These are phyloP conservation scores for Magnolia changhungtana DNA, from an alignment of 164 flowering plant genomes.

Conservation along the genomic window DNA sequence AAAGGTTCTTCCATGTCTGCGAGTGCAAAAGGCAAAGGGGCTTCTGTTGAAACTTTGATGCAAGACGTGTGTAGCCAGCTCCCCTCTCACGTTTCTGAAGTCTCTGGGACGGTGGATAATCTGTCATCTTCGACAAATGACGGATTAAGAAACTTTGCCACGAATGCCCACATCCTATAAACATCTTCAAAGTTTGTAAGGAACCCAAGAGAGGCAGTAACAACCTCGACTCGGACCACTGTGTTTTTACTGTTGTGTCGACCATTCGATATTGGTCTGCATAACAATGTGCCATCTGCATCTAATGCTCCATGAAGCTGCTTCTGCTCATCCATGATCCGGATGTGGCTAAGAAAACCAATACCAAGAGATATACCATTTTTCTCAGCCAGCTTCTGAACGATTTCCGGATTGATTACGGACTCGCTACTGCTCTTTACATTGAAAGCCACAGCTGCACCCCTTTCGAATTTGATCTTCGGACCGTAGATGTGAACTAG, in stretches of 20 bases:
- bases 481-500: constrained; percentile 78
- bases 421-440: constrained; percentile 49
- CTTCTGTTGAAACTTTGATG: constrained; percentile 11
- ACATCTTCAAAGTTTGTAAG: constrained; percentile 65
- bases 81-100: constrained; percentile 33
- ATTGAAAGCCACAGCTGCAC: constrained; percentile 74
- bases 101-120: constrained; percentile 49
- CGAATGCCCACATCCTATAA: constrained; percentile 62
- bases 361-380: constrained; percentile 52
- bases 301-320: constrained; percentile 28
- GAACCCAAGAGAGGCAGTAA: constrained; percentile 63
- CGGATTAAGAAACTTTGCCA: constrained; percentile 59
- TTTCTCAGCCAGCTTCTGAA: constrained; percentile 69
- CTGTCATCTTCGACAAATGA: constrained; percentile 38
- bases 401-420: constrained; percentile 52
- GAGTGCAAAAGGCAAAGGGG: constrained; percentile 17
- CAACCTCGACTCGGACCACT: constrained; percentile 52
- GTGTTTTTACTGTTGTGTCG: constrained; percentile 32
- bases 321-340: constrained; percentile 29
- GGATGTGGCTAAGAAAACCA: constrained; percentile 53
- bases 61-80: neutral
- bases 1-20: neutral
- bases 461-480: constrained; percentile 60
- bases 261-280: constrained; percentile 32
- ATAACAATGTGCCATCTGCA: constrained; percentile 27